Base-by-base conservation (phyloP, 1,139 yeast species). In the Nakaseomyces sp. region DNA sequence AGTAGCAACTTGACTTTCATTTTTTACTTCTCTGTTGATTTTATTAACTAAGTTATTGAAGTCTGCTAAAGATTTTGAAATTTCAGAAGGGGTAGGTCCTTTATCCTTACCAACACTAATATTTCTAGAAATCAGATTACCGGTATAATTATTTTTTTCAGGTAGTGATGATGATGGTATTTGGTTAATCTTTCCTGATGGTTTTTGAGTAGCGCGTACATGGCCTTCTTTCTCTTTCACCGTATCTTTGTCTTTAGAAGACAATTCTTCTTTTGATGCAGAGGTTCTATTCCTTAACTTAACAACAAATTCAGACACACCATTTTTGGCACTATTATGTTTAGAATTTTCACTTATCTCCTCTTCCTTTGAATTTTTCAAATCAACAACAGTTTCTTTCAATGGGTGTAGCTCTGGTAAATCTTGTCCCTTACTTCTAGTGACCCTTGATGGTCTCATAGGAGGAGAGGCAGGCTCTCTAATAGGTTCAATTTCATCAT, bases 401-500 rank as follows among this genome's bases (percentile, higher is more conserved):
- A 45, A 26, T 30, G 45, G 46, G 30, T 39, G 45, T 5, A 45
- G 25, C 16, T 36, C 43, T 15, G 38, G 13, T n/a, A 18, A 4
- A n/a, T 32, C 42, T 19, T 24, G 16, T 13, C 25, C 38, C 15
- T 35, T 40, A 5, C 31, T 33, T 25, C 37, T 31, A 5, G 37
- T 18, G 19, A 15, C 16, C 16, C 35, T 20, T 1, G 26, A 6
- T 5, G 18, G 33, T 35, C 38, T 35, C 6, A 17, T 16, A 1
- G 38, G 38, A 15, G 26, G 26, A 6, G 26, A 20, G 1, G 12
- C 28, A 12, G 38, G 39, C 15, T 40, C 41, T 19, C 29, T 40
- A 5, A 31, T 10, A 24, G 54, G 49, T 3, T 54, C 55, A 12
- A 53, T 60, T 4, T 50, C 61, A 4, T 56, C 59, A 5, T 50